Evolutionary conservation across 83 land plant species (phyloP).

Genomic region (Picea engelmannii): DNA sequence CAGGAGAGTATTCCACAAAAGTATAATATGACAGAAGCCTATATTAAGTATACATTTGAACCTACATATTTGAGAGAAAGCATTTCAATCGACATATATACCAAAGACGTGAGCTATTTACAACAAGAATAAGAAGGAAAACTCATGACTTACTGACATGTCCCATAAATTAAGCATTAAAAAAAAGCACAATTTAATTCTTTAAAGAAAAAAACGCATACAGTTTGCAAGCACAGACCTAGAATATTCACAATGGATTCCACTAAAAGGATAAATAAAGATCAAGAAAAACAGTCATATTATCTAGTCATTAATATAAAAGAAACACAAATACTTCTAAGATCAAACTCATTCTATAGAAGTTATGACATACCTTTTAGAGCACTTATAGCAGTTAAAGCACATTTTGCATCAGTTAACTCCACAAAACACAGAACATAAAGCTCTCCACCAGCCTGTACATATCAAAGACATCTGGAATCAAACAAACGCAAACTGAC

Average conservation of each 20-base stretch:
- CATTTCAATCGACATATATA: too few relatives aligned
- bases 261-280: background rate
- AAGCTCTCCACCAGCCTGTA: too few relatives aligned
- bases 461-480: too few relatives aligned
- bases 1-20: background rate
- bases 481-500: too few relatives aligned
- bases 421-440: conserved; percentile 20
- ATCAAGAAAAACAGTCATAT: background rate
- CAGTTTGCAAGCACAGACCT: too few relatives aligned
- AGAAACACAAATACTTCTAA: background rate
- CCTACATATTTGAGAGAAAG: too few relatives aligned
- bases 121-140: background rate
- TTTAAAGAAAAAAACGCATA: too few relatives aligned
- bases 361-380: background rate
- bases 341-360: background rate
- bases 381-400: conserved; percentile 11
- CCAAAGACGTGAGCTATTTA: too few relatives aligned
- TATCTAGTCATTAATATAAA: background rate
- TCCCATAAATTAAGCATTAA: background rate
- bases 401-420: conserved; percentile 15
- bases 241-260: background rate
- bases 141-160: background rate
- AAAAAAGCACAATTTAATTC: too few relatives aligned
- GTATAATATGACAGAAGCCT: background rate
- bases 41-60: background rate